Evolutionary conservation across 352 stramenopile genomes (phyloP).

Genomic region (Phytophthora colocasiae): DNA sequence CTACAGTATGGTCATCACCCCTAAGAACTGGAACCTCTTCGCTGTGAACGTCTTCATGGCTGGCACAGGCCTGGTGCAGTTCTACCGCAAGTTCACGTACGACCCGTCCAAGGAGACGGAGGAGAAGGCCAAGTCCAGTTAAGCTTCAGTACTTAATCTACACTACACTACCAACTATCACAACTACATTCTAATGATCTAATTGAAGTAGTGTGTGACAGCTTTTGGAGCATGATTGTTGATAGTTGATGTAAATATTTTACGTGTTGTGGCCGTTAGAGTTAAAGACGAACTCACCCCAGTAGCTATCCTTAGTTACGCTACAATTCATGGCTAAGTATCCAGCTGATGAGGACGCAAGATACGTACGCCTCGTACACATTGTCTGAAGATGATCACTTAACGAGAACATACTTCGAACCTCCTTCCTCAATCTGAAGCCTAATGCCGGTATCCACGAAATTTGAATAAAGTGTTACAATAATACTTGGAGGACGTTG

Average conservation of each 20-base stretch:
- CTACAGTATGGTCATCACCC: slow-evolving; percentile 90
- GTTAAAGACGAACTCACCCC: too few species aligned
- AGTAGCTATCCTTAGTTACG: too few species aligned
- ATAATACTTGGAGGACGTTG: neutral
- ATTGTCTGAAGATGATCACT: too few species aligned
- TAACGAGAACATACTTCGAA: too few species aligned
- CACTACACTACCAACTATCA: slow-evolving; percentile 3
- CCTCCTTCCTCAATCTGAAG: neutral
- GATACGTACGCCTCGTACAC: too few species aligned
- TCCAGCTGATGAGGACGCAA: too few species aligned
- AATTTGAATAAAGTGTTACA: neutral
- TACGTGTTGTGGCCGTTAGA: too few species aligned
- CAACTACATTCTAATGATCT: slow-evolving; percentile 6
- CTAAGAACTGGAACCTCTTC: slow-evolving; percentile 93
- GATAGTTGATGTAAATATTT: too few species aligned
- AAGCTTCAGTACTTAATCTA: slow-evolving; percentile 16
- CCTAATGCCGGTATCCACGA: too few species aligned
- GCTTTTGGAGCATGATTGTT: neutral
- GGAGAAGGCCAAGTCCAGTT: slow-evolving; percentile 20
- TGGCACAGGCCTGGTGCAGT: slow-evolving; percentile 71
- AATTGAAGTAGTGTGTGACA: slow-evolving; percentile 7
- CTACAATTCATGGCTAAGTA: too few species aligned
- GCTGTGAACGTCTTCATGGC: slow-evolving; percentile 92
- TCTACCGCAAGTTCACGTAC: slow-evolving; percentile 64
- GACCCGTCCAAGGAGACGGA: slow-evolving; percentile 17